Evolutionary conservation across 2,329 filamentous ascomycete genomes (phyloP).

Genomic region (Diplodia scrobiculata): DNA sequence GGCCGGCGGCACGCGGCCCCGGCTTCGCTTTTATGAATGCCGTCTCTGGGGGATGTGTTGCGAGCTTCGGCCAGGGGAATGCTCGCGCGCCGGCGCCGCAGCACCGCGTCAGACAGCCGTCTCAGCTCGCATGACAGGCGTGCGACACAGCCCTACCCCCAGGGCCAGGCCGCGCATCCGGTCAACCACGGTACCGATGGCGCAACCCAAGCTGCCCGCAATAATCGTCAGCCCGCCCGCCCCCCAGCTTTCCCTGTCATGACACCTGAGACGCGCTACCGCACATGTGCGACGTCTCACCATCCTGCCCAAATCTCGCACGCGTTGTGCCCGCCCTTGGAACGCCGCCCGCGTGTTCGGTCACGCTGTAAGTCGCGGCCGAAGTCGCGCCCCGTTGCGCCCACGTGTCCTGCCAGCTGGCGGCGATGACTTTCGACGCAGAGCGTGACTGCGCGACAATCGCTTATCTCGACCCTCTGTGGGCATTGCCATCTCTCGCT

Average conservation of each 20-base stretch:
- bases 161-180: neutral
- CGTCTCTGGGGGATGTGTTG: neutral
- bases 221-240: neutral
- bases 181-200: neutral
- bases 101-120: slow-evolving; percentile 20
- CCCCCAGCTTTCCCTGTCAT: slow-evolving; percentile 1
- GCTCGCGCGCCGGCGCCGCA: slow-evolving; percentile 11
- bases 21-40: slow-evolving; percentile 8
- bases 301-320: slow-evolving; percentile 14
- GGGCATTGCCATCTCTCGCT: neutral
- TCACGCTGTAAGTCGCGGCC: neutral
- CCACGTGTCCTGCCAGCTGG: slow-evolving; percentile 22
- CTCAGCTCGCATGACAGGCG: slow-evolving; percentile 24
- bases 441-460: neutral
- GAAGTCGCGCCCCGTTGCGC: neutral
- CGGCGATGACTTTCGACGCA: neutral
- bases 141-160: slow-evolving; percentile 6
- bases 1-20: neutral
- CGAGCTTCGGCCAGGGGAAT: slow-evolving; percentile 12
- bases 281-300: slow-evolving; percentile 21
- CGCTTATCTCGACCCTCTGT: neutral
- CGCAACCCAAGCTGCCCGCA: slow-evolving; percentile 1
- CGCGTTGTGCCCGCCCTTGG: neutral
- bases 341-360: neutral
- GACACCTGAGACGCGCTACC: slow-evolving; percentile 21